Base-by-base conservation (phyloP, 1,284 basidiomycete genomes). In the Vanrija humicola region DNA sequence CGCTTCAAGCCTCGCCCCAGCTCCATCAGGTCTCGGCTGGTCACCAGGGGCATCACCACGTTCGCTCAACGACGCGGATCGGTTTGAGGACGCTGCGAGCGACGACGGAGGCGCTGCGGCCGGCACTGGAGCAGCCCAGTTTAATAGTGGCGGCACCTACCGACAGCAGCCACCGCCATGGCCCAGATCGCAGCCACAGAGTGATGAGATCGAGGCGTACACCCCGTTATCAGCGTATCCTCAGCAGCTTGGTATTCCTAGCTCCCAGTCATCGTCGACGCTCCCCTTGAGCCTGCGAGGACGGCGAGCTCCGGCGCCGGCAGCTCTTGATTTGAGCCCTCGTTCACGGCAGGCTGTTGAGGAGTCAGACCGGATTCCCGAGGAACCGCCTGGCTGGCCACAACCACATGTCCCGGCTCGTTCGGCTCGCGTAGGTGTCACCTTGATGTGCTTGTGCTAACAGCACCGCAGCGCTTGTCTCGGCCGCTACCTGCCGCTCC, bases 311-410 rank as follows among this genome's bases (percentile, higher is more conserved):
- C 68, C 70, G 6, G 70, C 69, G 9, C 70, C 70, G 6, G 66
- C 69, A n/a, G 69, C 68, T 8, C 52, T 72, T 23, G 65, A 70
- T 50, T 61, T 72, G 9, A 67, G 68, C 45, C 66, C 69, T 3
- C 46, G 34, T 14, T 34, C 34, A 5, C 34, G 34, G 28, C 38
- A 34, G 34, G 34, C 34, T 14, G 12, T 34, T 10, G 34, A 34
- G 34, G 34, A 34, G 34, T 2, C 34, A 12, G 9, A 34, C 4
- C 12, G 12, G 34, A 34, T 34, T 12, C 34, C 34, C 9, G 34
- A 34, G 12, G 34, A 34, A 15, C 12, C 34, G 12, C 34, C 34
- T 5, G 14, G 34, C 12, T 34, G 34, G 34, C 34, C 34, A 2
- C 34, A 34, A 34, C 34, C 34, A 34, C 34, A 34, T 34, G 12